A percentile compares a stretch with the other conserved stretches of the same genome.
Conservation (phyloP, 768 basidiomycete genomes). For the Amanita pallidorosea region DNA sequence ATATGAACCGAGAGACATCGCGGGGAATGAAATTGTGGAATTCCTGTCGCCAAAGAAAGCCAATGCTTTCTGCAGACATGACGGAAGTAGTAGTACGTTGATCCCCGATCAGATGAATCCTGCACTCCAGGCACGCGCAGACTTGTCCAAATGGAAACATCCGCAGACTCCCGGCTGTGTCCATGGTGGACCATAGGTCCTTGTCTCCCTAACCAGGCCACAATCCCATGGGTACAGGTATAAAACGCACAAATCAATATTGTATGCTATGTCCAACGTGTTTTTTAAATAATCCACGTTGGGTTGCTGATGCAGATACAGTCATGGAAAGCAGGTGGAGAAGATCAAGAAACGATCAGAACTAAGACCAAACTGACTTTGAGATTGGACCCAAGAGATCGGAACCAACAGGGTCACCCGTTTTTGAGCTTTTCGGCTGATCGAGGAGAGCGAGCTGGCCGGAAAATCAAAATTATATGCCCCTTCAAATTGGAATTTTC, state of each 20-base stretch:
- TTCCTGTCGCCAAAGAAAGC: conserved; percentile 9
- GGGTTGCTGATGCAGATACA: conserved; percentile 1
- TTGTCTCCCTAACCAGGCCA: neutral
- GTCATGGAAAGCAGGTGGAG: conserved; percentile 1
- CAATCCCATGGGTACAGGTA: neutral
- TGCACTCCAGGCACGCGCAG: conserved; percentile 21
- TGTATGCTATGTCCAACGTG: conserved; percentile 8
- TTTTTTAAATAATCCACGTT: conserved; percentile 6
- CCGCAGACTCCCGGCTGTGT: conserved; percentile 24
- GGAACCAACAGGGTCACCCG: conserved; percentile 25
- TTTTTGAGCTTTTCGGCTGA: conserved; percentile 26
- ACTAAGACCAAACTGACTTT: conserved; percentile 6
- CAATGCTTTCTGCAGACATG: conserved; percentile 17
- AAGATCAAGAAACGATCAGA: conserved; percentile 1
- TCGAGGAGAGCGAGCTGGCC: conserved; percentile 41
- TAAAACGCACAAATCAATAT: neutral
- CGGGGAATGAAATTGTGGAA: conserved; percentile 18
- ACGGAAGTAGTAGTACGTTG: conserved; percentile 30
- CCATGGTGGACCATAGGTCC: neutral
- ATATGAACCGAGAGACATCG: conserved; percentile 13
- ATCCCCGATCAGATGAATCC: conserved; percentile 54
- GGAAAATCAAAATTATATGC: conserved; percentile 29
- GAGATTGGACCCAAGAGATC: conserved; percentile 13
- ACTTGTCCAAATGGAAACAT: conserved; percentile 15
- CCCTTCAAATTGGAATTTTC: conserved; percentile 18